Evolutionary conservation across 2,329 filamentous ascomycete genomes (phyloP), one percentile per base, ranked within the genome.

Genomic region (Orbilia quercus): DNA sequence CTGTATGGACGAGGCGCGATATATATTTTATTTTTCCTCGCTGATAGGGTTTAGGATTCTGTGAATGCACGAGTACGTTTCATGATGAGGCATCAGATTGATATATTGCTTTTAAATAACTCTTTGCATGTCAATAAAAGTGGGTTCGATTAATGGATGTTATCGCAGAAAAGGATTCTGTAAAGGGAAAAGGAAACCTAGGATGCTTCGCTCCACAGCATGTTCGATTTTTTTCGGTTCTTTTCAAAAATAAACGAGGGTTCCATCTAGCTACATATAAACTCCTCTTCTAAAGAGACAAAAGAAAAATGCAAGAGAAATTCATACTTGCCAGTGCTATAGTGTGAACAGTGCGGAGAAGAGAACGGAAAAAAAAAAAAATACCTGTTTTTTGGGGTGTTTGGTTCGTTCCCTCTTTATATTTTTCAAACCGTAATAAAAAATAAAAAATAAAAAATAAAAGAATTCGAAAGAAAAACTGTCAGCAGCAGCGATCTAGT

Each of bases 401-500:
- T 31, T 31, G 28, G 4, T 31, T 31, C 5, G 28, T 31, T 31
- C 28, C 28, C 28, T 31, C 28, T 23, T 57, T 62, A 25, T 14
- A 31, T 55, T 22, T 47, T 44, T 14, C 42, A 58, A 31, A 44
- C 59, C 25, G 11, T n/a, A 20, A 23, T 38, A 42, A 45, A 7
- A 63, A 16, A 12, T 42, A 51, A 51, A 53, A 40, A 34, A 4
- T 3, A 63, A 20, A 34, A 22, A 14, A 20, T 11, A n/a, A n/a
- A n/a, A n/a, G n/a, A n/a, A n/a, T n/a, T n/a, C n/a, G n/a, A n/a
- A n/a, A n/a, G n/a, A n/a, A n/a, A n/a, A n/a, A n/a, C n/a, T n/a
- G n/a, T n/a, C n/a, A n/a, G n/a, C n/a, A 14, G 50, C 31, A 54
- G 50, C 31, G 34, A 54, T 54, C 50, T 54, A 40, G 11, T 38